Evolutionary conservation across 768 basidiomycete species (phyloP), one percentile per base, ranked within the genome.

Genomic region (Sporobolomyces phaffii): DNA sequence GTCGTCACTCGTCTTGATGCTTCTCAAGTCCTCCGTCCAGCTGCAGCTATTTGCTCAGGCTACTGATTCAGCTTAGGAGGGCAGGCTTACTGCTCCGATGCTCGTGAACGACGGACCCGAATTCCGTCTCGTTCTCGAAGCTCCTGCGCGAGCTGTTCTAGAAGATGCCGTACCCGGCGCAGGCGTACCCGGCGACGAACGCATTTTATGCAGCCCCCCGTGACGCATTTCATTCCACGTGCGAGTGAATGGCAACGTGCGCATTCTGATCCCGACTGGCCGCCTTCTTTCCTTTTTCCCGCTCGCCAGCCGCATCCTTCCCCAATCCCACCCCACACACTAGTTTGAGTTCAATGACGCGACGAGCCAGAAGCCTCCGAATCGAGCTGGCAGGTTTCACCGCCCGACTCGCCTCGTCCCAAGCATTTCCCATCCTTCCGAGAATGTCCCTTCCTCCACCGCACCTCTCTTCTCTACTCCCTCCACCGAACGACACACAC

Each of bases 381-480:
- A n/a, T 38, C 20, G 53, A 54, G 53, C 38, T 34, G 53, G 53
- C 53, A 54, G 53, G 53, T n/a, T n/a, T n/a, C 41, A 13, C 41
- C 41, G 20, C 11, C 41, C 20, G n/a, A 52, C 51, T 52, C 26
- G 24, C 57, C 44, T 45, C 29, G 41, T 48, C 58, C 34, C 26
- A 17, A 17, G 28, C 18, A 22, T 15, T 38, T 36, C 38, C 34
- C 48, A 14, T 5, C 3, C 36, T 17, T 11, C 17, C 48, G 41
- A 28, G 10, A 7, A n/a, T n/a, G n/a, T 45, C 44, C 47, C 44
- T 20, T 41, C 60, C 31, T 22, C 26, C 40, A 8, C 6, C 29
- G n/a, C n/a, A n/a, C n/a, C n/a, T n/a, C n/a, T 28, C 20, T 40
- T 34, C 44, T 26, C 34, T 28, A 34, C 44, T 3, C 22, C 58